Base-by-base conservation (phyloP, 441 rosid genomes). In the Biscutella laevigata region DNA sequence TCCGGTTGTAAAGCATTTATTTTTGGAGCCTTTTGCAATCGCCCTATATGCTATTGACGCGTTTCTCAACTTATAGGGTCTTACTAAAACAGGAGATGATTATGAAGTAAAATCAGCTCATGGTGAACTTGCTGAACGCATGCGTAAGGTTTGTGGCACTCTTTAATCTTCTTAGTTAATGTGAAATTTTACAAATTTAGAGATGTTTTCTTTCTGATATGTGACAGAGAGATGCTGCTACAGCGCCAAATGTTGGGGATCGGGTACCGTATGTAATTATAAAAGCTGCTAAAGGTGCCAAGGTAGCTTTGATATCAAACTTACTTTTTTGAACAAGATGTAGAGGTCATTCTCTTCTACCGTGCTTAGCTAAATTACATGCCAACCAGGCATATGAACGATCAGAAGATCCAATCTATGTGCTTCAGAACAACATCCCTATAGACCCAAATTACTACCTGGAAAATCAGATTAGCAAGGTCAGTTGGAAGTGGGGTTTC, bases 171-270 rank as follows among this genome's bases (percentile, higher is more conserved):
- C 7, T 36, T 2, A 2, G n/a, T 15, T 12, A n/a, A 28, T 46
- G 66, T 25, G 44, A 45, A 48, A 61, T 30, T 32, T 64, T 71
- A 52, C 44, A 20, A 33, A n/a, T n/a, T n/a, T n/a, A n/a, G n/a
- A n/a, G n/a, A n/a, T 48, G 44, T 54, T 50, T 29, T 57, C 51
- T 51, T 16, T 20, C 55, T n/a, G n/a, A 24, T 64, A 37, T 59
- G 38, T 68, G 61, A 71, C 79, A 92, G 99, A 76, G 99, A 62
- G 95, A 92, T 76, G 75, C 99, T 66, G 97, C 97, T 37, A 92
- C 99, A 53, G 99, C 97, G 25, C 99, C 99, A 69, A 88, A 76
- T 74, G 90, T 92, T 67, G 99, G 99, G 70, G 99, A 92, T 75
- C 88, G 97, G 28, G 99, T 92, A 29, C 97, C 97, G 3, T 92